Evolutionary conservation across 495 filamentous ascomycete genomes (phyloP).

Genomic region (Cercophora scortea): DNA sequence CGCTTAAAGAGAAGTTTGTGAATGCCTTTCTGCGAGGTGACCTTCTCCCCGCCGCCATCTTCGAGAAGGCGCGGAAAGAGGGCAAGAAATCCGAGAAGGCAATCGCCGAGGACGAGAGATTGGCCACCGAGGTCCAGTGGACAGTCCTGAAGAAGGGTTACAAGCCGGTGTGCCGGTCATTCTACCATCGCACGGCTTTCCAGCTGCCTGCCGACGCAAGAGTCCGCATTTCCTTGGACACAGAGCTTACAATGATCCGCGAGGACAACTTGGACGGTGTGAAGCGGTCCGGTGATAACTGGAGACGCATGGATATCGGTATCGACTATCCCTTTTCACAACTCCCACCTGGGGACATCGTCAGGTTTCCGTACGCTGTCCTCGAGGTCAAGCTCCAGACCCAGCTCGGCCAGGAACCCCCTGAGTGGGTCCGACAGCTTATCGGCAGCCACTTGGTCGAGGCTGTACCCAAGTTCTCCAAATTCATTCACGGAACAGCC

Average conservation of each 20-base stretch:
- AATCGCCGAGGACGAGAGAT: constrained; percentile 80
- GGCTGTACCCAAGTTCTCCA: constrained; percentile 97
- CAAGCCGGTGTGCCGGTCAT: constrained; percentile 80
- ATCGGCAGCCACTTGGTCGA: constrained; percentile 92
- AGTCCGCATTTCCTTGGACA: constrained; percentile 95
- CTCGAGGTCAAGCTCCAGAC: constrained; percentile 98
- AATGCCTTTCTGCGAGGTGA: constrained; percentile 80
- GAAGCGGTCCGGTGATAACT: constrained; percentile 73
- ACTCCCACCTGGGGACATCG: constrained; percentile 72
- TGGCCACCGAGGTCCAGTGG: constrained; percentile 91
- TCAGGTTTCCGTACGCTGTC: constrained; percentile 91
- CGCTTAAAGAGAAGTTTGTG: constrained; percentile 92
- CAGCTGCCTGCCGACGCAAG: constrained; percentile 94
- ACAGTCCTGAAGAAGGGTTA: constrained; percentile 77
- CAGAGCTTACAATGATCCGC: constrained; percentile 85
- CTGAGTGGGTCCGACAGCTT: constrained; percentile 90
- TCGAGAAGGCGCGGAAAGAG: constrained; percentile 91
- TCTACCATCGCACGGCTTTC: constrained; percentile 97
- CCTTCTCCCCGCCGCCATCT: constrained; percentile 71
- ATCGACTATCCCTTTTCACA: constrained; percentile 94
- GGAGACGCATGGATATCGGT: constrained; percentile 95
- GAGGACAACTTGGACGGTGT: constrained; percentile 90
- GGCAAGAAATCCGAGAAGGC: constrained; percentile 86
- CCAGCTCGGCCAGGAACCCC: constrained; percentile 91
- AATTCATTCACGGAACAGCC: constrained; percentile 95